phyloP scores from a whole-genome alignment of 2,329 filamentous ascomycete species.

The Diaporthe citriasiana region DNA sequence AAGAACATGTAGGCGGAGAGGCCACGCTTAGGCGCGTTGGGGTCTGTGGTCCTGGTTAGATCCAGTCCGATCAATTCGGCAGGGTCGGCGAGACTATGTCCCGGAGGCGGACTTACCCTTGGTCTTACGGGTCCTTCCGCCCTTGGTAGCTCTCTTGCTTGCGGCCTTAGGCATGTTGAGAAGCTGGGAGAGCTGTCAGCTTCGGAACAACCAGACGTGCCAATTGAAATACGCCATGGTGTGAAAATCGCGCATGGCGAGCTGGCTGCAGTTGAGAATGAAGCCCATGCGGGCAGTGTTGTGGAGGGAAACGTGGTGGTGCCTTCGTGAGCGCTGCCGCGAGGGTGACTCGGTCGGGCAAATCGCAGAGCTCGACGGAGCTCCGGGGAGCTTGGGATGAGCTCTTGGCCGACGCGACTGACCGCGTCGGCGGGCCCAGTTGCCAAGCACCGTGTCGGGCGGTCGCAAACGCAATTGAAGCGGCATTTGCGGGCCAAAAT shows the following conservation, averaged over 20 bases:
- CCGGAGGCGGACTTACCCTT: slow-evolving; percentile 65
- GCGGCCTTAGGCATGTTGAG: slow-evolving; percentile 72
- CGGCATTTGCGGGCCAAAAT: slow-evolving; percentile 50
- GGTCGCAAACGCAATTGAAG: slow-evolving; percentile 59
- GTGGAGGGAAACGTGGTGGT: not conserved
- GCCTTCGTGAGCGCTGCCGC: not conserved
- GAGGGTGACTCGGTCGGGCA: slow-evolving; percentile 11
- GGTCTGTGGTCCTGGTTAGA: slow-evolving; percentile 70
- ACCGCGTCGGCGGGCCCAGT: slow-evolving; percentile 21
- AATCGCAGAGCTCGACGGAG: slow-evolving; percentile 27
- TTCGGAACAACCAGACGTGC: slow-evolving; percentile 34
- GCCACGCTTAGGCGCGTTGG: slow-evolving; percentile 98
- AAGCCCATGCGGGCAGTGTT: not conserved
- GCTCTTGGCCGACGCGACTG: slow-evolving; percentile 29
- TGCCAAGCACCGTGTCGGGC: slow-evolving; percentile 22
- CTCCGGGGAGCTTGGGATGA: slow-evolving; percentile 27
- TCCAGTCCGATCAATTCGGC: not conserved
- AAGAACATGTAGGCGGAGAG: slow-evolving; percentile 99
- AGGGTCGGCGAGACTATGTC: not conserved
- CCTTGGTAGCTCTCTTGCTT: slow-evolving; percentile 67
- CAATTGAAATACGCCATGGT: not conserved
- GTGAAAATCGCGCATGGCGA: not conserved
- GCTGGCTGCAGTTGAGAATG: not conserved
- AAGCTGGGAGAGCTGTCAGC: slow-evolving; percentile 51
- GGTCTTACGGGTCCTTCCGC: slow-evolving; percentile 68